These are phyloP conservation scores for Ceratobasidium sp. DNA, from an alignment of 1,284 basidiomycete genomes.

Conservation along the genomic window DNA sequence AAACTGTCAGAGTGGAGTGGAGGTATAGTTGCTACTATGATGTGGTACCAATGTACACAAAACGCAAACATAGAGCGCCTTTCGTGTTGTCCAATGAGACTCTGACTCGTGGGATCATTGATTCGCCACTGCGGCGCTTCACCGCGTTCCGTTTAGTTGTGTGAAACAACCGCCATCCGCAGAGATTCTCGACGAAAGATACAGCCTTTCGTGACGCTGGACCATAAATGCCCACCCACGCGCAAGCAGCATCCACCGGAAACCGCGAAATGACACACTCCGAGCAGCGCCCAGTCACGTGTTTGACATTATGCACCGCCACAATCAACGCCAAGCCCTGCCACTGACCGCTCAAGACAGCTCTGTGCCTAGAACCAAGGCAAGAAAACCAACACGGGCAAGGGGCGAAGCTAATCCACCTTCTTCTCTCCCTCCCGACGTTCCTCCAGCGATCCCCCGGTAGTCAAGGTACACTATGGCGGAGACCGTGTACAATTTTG, in stretches of 20 bases:
- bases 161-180: too few relatives aligned
- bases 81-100: too few relatives aligned
- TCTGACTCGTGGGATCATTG: too few relatives aligned
- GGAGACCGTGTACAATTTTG: constrained; percentile 32
- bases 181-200: too few relatives aligned
- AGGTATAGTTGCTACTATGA: too few relatives aligned
- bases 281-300: not conserved
- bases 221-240: too few relatives aligned
- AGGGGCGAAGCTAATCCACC: not conserved
- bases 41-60: too few relatives aligned
- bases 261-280: not conserved
- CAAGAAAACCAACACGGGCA: not conserved
- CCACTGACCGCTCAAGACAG: not conserved
- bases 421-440: not conserved
- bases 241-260: not conserved
- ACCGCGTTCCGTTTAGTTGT: too few relatives aligned
- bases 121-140: too few relatives aligned
- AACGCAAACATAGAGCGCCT: too few relatives aligned
- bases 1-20: too few relatives aligned
- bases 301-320: constrained; percentile 15
- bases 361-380: constrained; percentile 4
- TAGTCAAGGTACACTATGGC: constrained; percentile 16
- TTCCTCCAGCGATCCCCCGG: constrained; percentile 19
- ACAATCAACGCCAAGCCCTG: constrained; percentile 43
- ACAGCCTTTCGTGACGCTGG: not conserved